These are phyloP conservation scores for Mycena venus DNA, from an alignment of 768 basidiomycete genomes.

Conservation along the genomic window DNA sequence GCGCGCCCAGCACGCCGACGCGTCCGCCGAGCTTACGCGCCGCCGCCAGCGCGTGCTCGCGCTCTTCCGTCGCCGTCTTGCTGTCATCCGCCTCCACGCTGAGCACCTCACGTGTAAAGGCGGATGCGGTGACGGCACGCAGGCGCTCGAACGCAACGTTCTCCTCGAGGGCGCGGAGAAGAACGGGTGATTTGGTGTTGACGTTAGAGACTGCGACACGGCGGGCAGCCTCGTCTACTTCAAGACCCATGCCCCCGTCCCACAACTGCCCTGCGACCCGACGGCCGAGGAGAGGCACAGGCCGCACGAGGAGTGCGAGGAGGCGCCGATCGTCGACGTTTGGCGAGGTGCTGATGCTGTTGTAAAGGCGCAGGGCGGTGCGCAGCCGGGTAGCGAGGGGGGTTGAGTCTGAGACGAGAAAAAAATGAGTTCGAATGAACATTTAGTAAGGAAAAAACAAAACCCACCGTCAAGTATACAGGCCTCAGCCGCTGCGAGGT, in stretches of 20 bases:
- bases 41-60: conserved; percentile 65
- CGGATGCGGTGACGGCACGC: conserved; percentile 63
- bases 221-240: conserved; percentile 65
- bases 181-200: neutral
- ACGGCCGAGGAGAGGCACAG: conserved; percentile 33
- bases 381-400: conserved; percentile 29
- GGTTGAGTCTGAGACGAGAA: conserved; percentile 14
- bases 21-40: conserved; percentile 75
- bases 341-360: neutral
- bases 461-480: conserved; percentile 48
- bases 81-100: neutral
- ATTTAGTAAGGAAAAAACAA: neutral
- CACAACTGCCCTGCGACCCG: conserved; percentile 37
- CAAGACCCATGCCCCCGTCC: conserved; percentile 57
- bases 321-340: conserved; percentile 8
- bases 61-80: conserved; percentile 40
- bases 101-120: conserved; percentile 65
- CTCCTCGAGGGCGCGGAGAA: conserved; percentile 30
- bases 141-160: conserved; percentile 63
- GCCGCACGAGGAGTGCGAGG: conserved; percentile 44
- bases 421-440: neutral
- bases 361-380: conserved; percentile 25
- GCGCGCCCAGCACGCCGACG: conserved; percentile 64
- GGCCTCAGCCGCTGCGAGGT: conserved; percentile 37
- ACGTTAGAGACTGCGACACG: conserved; percentile 21